Evolutionary conservation across 2,329 filamentous ascomycete genomes (phyloP), one percentile per base, ranked within the genome.

Genomic region (Claviceps spartinae): DNA sequence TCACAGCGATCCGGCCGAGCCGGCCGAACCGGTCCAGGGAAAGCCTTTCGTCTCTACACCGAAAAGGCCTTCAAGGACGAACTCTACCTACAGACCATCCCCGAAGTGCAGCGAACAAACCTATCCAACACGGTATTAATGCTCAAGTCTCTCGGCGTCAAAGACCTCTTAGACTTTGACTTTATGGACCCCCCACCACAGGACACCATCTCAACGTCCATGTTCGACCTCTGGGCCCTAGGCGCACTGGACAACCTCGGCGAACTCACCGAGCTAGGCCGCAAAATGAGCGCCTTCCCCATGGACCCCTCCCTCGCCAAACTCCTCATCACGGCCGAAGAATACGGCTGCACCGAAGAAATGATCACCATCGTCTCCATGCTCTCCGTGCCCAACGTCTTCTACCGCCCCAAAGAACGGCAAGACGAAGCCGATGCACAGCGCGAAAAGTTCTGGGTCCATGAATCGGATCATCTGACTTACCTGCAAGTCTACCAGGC

Each of bases 141-240:
- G 48, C 77, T 98, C 47, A 98, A 98, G 64, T 95, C 88, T 0
- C 78, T 98, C 0, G 93, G 93, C 0, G 91, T 98, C 18, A 91
- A 88, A 63, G 90, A 98, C 59, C 74, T 98, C 9, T 71, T 98
- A 1, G 91, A 98, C 66, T 98, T 98, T 63, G 89, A 97, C 65
- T 98, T 98, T 61, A 97, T 98, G 91, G 93, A 98, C 59, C 93
- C 93, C 1, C 93, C 93, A 6, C 93, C 93, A 0, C 93, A 98
- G 68, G 94, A 98, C 62, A 96, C 90, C 0, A 97, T 98, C 58
- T 91, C 88, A 0, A 98, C 93, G 0, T 96, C 90, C 3, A 82
- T 98, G 38, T 98, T 97, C 69, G 93, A 98, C 61, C 79, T 98
- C 0, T 98, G 93, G 93, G 90, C 93, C 0, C 75, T 98, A 0